A percentile compares a stretch with the other conserved stretches of the same genome.
phyloP scores from a whole-genome alignment of 2,329 filamentous ascomycete species.

The Hymenoscyphus infarciens region DNA sequence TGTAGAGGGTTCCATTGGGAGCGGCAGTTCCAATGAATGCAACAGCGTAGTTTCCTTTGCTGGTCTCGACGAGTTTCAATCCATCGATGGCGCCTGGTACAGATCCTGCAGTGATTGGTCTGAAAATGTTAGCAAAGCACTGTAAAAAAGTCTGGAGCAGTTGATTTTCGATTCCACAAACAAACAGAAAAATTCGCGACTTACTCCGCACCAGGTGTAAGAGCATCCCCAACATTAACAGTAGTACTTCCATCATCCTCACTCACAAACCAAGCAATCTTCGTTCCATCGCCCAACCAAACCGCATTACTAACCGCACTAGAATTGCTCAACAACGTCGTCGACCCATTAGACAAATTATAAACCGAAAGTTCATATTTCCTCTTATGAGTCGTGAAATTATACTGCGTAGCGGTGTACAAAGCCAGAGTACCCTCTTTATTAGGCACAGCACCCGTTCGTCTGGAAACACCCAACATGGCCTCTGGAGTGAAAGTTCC shows the following conservation, averaged over 20 bases:
- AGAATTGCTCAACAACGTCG: conserved; percentile 25
- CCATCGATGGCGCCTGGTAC: conserved; percentile 25
- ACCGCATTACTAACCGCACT: conserved; percentile 25
- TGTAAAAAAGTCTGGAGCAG: neutral
- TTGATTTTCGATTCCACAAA: neutral
- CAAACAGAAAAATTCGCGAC: conserved; percentile 8
- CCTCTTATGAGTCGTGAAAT: conserved; percentile 67
- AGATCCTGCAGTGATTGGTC: conserved; percentile 23
- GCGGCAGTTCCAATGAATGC: conserved; percentile 23
- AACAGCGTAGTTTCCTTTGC: conserved; percentile 20
- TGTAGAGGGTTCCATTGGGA: conserved; percentile 27
- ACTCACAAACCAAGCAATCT: conserved; percentile 24
- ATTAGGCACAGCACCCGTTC: conserved; percentile 66
- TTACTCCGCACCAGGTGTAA: conserved; percentile 22
- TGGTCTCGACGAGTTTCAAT: conserved; percentile 22
- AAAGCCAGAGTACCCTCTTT: conserved; percentile 59
- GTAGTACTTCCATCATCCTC: conserved; percentile 30
- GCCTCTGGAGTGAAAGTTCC: conserved; percentile 62
- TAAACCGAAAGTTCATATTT: conserved; percentile 65
- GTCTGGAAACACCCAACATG: conserved; percentile 69
- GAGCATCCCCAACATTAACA: conserved; percentile 26
- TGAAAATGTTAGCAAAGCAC: conserved; percentile 15
- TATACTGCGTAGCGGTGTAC: conserved; percentile 72
- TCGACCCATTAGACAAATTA: conserved; percentile 48
- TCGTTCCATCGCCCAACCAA: conserved; percentile 28